Evolutionary conservation across 164 flowering plant genomes (phyloP), one percentile per base, ranked within the genome.

Genomic region (Aristolochia californica): DNA sequence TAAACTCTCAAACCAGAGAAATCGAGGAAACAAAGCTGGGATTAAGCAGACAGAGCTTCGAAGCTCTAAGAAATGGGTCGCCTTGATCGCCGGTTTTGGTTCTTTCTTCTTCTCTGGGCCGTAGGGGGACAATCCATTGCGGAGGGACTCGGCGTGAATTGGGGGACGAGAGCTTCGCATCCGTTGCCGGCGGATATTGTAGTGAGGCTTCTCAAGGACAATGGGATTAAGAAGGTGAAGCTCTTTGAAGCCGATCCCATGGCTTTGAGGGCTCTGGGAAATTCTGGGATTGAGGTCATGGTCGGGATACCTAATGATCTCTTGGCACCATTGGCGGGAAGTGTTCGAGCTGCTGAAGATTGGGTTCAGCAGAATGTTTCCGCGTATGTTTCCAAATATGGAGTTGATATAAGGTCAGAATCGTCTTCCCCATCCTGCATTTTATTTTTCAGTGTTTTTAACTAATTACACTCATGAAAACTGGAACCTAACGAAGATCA

Each of bases 341-440:
- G 78, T 53, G 90, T 83, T 40, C 23, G 45, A 8, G 70, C 34
- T 53, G 99, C 97, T 11, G 82, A 73, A 47, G 50, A 72, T 5
- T 90, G 95, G 96, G 97, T 89, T 0, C 22, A 53, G 2, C 75
- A 75, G n/a, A 90, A 94, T 59, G 91, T 94, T 2, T 90, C 99
- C 2, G 13, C 61, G 1, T 86, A 73, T 45, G 52, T 87, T n/a
- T 84, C 98, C 20, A 77, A 57, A 48, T 21, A 67, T 38, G 97
- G 95, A 0, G 83, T 75, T 3, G 83, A 90, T 53, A 80, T 94
- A 57, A 83, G 99, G 99, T 87, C 69, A n/a, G 56, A 17, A 15
- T 22, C n/a, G n/a, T n/a, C n/a, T n/a, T n/a, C n/a, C n/a, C n/a
- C n/a, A n/a, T n/a, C n/a, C n/a, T n/a, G n/a, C n/a, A n/a, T n/a